A percentile compares a stretch with the other conserved stretches of the same genome.
Conservation (phyloP, 2,329 filamentous ascomycete genomes). For the Curvularia lunata region DNA sequence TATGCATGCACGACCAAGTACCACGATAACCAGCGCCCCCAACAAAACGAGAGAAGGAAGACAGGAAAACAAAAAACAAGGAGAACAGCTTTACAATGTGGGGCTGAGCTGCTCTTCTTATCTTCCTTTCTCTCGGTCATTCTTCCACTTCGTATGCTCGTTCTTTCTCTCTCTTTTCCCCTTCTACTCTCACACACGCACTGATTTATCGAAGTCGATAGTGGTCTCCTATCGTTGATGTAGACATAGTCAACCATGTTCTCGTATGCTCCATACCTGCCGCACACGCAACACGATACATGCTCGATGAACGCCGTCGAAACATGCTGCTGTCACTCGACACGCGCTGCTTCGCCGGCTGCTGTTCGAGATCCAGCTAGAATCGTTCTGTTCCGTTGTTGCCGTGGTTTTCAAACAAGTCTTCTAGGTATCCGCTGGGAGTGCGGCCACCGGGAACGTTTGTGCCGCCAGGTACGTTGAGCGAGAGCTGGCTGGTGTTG, state of each 20-base stretch:
- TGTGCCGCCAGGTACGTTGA: conserved; percentile 62
- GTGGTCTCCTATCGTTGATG: conserved; percentile 1
- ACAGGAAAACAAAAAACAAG: neutral
- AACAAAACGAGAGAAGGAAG: neutral
- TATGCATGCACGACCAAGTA: neutral
- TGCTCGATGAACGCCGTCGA: neutral
- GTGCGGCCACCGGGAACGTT: conserved; percentile 68
- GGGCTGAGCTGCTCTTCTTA: conserved; percentile 1
- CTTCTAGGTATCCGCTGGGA: conserved; percentile 88
- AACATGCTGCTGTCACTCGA: conserved; percentile 5
- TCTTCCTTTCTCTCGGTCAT: neutral
- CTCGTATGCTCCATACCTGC: conserved; percentile 2
- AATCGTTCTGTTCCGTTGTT: conserved; percentile 43
- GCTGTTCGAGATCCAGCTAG: conserved; percentile 33
- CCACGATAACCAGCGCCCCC: neutral
- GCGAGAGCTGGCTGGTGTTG: conserved; percentile 67
- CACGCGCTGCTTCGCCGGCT: conserved; percentile 10
- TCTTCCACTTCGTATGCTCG: neutral
- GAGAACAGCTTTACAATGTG: neutral
- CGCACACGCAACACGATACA: conserved; percentile 4
- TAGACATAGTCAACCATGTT: conserved; percentile 1
- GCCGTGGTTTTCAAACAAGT: conserved; percentile 79
- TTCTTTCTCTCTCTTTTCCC: neutral
- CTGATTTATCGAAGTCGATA: neutral
- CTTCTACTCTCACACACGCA: neutral